Base-by-base conservation (phyloP, 768 basidiomycete species). In the Trametes sanguinea region DNA sequence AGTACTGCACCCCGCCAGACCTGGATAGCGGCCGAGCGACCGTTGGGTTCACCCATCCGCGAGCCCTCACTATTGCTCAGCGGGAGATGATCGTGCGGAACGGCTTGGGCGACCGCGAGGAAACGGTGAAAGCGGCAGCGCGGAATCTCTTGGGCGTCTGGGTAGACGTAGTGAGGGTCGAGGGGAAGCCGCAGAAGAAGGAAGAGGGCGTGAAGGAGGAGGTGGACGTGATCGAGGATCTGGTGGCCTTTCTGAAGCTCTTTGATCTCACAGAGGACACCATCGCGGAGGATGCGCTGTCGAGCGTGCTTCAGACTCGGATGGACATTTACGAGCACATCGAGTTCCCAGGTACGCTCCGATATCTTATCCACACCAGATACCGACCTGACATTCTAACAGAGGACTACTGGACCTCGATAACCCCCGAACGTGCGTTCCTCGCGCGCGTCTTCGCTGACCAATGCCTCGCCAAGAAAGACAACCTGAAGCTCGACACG, bases 101-200 rank as follows among this genome's bases (percentile, higher is more conserved):
- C 68, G 96, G 96, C 2, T 78, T 98, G 2, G 88, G 91, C 0
- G 96, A 98, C 74, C 84, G 96, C 30, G 94, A 97, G 61, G 77
- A 81, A 0, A 72, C 75, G 1, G 94, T 98, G 2, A 81, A 87
- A 33, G 76, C 81, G 16, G 92, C 92, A 0, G 88, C 94, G 0
- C 86, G 82, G 2, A 81, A 81, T 1, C 81, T 97, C 48, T 74
- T 98, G 14, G 84, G 81, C 0, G 78, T 76, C 6, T 98, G 96
- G 96, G 80, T 92, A 6, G 86, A 92, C 46, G 76, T 79, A 33
- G 79, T 85, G 8, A 61, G 72, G 30, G n/a, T 66, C 8, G 65
- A 56, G 8, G 71, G 70, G 6, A 37, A 37, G 35, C 11, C 11
- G 6, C 22, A 69, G 1, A 79, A 80, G 60, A 47, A 67, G 7